Evolutionary conservation across 176 grass and related monocot genomes (phyloP).

Genomic region (Guadua angustifolia): DNA sequence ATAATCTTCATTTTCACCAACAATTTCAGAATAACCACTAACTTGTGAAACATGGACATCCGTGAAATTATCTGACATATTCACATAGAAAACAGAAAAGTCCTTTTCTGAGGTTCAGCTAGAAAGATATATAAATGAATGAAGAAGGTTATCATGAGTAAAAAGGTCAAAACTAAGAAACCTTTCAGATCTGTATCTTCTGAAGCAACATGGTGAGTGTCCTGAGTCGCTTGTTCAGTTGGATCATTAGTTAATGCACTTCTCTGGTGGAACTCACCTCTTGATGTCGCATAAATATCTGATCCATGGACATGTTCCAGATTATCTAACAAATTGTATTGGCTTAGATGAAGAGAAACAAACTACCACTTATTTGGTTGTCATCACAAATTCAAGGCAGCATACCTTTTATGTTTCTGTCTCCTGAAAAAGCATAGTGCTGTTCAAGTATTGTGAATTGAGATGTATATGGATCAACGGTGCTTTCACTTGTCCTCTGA

Average conservation of each 20-base stretch:
- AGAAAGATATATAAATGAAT: neutral
- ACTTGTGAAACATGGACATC: constrained; percentile 37
- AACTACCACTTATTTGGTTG: constrained; percentile 31
- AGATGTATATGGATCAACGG: constrained; percentile 30
- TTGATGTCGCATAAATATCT: constrained; percentile 22
- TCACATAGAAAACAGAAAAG: constrained; percentile 14
- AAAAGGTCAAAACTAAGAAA: constrained; percentile 33
- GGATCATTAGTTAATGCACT: neutral
- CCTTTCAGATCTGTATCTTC: constrained; percentile 50
- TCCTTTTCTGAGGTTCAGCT: neutral
- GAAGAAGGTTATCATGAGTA: neutral
- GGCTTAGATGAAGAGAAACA: constrained; percentile 23
- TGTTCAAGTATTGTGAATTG: constrained; percentile 51
- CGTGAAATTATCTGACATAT: constrained; percentile 19
- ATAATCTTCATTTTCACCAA: constrained; percentile 41
- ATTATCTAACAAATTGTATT: constrained; percentile 29
- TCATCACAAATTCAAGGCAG: constrained; percentile 12
- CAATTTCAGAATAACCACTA: constrained; percentile 27
- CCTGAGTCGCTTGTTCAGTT: constrained; percentile 33
- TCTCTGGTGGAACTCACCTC: constrained; percentile 19
- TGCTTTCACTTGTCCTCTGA: constrained; percentile 10
- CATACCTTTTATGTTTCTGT: constrained; percentile 40
- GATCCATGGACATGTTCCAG: constrained; percentile 6
- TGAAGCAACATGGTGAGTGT: constrained; percentile 25
- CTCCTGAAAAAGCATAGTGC: constrained; percentile 43